These are phyloP conservation scores for Daldinia caldariorum DNA, from an alignment of 495 filamentous ascomycete genomes.

Conservation along the genomic window DNA sequence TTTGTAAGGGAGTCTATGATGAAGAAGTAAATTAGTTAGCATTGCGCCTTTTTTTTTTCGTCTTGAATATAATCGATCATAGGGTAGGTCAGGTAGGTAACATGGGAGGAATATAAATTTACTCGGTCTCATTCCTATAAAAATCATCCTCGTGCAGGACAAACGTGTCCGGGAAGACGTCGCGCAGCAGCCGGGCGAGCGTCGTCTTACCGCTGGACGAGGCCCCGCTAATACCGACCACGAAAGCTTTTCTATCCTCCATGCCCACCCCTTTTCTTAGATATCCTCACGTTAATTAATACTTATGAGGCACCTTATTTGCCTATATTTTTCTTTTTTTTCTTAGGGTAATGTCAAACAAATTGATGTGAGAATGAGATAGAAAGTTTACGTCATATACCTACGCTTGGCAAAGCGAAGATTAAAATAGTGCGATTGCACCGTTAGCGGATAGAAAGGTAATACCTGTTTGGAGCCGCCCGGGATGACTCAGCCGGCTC, in stretches of 20 bases:
- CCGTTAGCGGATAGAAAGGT: constrained; percentile 10
- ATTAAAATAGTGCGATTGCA: constrained; percentile 21
- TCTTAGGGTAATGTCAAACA: background rate
- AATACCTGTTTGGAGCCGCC: constrained; percentile 20
- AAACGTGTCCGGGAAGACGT: constrained; percentile 75
- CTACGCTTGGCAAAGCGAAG: background rate
- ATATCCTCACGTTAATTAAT: background rate
- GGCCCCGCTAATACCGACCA: constrained; percentile 78
- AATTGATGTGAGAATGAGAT: background rate
- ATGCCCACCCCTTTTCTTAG: constrained; percentile 28
- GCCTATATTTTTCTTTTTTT: background rate
- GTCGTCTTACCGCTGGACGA: constrained; percentile 86
- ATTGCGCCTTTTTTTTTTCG: background rate
- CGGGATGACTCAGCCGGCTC: constrained; percentile 37
- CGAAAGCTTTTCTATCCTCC: constrained; percentile 59
- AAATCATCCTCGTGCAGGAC: constrained; percentile 96
- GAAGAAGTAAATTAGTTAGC: background rate
- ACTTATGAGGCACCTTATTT: background rate
- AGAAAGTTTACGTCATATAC: background rate
- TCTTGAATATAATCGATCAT: background rate
- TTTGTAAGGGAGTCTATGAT: constrained; percentile 60
- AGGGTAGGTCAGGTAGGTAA: too few species aligned
- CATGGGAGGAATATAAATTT: constrained; percentile 24
- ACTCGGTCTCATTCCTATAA: constrained; percentile 79
- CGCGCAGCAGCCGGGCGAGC: constrained; percentile 75